Evolutionary conservation across 2,329 filamentous ascomycete genomes (phyloP).

Genomic region (Botrytis cinerea): DNA sequence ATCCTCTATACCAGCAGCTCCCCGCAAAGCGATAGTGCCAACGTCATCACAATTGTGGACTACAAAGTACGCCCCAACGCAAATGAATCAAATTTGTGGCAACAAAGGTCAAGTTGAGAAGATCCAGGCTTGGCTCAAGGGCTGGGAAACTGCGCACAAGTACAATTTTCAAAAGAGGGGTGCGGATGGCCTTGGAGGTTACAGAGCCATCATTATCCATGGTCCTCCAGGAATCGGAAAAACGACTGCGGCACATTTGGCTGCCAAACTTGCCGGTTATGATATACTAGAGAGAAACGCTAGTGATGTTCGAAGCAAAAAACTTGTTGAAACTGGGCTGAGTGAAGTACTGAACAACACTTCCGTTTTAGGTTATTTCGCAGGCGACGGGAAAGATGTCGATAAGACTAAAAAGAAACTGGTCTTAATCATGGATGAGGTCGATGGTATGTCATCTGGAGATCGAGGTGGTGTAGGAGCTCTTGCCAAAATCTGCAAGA

Average conservation of each 20-base stretch:
- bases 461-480: conserved; percentile 95
- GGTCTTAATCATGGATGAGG: conserved; percentile 97
- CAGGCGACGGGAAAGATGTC: conserved; percentile 77
- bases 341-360: conserved; percentile 91
- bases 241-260: conserved; percentile 92
- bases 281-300: conserved; percentile 95
- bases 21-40: conserved; percentile 44
- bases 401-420: conserved; percentile 86
- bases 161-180: conserved; percentile 81
- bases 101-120: conserved; percentile 91
- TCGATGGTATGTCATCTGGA: conserved; percentile 97
- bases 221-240: conserved; percentile 97
- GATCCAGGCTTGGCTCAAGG: conserved; percentile 82
- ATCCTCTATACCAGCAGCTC: conserved; percentile 43
- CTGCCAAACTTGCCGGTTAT: conserved; percentile 89
- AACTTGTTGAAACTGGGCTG: conserved; percentile 85
- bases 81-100: conserved; percentile 86
- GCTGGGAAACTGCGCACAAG: conserved; percentile 77
- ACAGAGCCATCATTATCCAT: conserved; percentile 90
- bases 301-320: conserved; percentile 94
- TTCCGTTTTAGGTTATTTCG: conserved; percentile 88
- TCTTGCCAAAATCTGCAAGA: conserved; percentile 90
- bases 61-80: conserved; percentile 88
- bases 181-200: conserved; percentile 78
- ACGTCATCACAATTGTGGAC: conserved; percentile 78